Evolutionary conservation across 495 filamentous ascomycete species (phyloP).

Genomic region (Elasticomyces elasticus): DNA sequence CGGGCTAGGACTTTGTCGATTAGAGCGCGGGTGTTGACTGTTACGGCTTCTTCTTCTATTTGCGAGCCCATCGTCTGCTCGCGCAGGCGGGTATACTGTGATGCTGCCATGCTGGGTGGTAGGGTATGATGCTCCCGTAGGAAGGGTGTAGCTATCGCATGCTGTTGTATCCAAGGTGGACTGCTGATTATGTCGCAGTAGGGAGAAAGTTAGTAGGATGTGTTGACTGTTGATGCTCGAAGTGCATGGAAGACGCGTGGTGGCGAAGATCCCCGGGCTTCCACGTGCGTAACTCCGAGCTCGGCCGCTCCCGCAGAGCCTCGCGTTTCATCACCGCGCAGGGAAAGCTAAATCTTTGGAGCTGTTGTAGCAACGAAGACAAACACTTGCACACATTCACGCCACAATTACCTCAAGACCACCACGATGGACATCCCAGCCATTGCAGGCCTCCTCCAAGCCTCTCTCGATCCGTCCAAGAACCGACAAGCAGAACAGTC

Average conservation of each 20-base stretch:
- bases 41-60: constrained; percentile 93
- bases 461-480: constrained; percentile 72
- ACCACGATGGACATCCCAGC: constrained; percentile 49
- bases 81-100: constrained; percentile 59
- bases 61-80: constrained; percentile 78
- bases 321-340: neutral
- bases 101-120: constrained; percentile 9
- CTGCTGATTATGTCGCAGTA: no score
- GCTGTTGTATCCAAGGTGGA: no score
- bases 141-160: neutral
- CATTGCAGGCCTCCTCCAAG: constrained; percentile 70
- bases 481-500: constrained; percentile 82
- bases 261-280: no score
- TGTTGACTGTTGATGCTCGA: neutral
- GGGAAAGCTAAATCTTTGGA: neutral
- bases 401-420: neutral
- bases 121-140: neutral
- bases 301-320: neutral
- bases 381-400: constrained; percentile 2
- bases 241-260: neutral
- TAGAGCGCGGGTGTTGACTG: constrained; percentile 89
- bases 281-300: no score
- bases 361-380: neutral
- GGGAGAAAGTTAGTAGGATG: no score
- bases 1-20: constrained; percentile 95